These are phyloP conservation scores for Taphrina sp. DNA, from an alignment of 1,139 yeast genomes.

Conservation along the genomic window DNA sequence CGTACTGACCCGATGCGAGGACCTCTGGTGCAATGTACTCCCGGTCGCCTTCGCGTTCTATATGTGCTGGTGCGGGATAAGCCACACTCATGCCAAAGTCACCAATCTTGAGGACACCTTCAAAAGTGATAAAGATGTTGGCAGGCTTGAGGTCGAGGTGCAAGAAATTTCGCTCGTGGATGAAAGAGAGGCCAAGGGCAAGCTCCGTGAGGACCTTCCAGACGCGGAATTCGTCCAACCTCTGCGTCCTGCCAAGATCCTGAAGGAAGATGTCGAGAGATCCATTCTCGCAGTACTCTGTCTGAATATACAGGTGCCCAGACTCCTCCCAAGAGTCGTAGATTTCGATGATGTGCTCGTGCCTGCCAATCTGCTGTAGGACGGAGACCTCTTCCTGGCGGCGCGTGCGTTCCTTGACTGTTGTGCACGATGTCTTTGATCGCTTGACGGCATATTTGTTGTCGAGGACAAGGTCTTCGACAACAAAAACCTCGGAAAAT, in stretches of 20 bases:
- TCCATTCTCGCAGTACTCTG: constrained; percentile 94
- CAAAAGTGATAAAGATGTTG: constrained; percentile 87
- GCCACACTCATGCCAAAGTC: constrained; percentile 77
- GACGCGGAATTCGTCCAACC: constrained; percentile 89
- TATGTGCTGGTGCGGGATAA: constrained; percentile 50
- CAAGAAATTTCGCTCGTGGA: constrained; percentile 71
- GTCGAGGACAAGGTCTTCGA: constrained; percentile 49
- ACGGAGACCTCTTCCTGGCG: constrained; percentile 60
- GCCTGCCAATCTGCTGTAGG: constrained; percentile 60
- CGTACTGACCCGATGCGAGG: constrained; percentile 74
- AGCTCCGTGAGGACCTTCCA: constrained; percentile 93
- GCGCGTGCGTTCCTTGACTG: constrained; percentile 54
- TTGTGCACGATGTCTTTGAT: constrained; percentile 58
- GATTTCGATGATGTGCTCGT: constrained; percentile 73
- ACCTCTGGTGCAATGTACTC: constrained; percentile 98
- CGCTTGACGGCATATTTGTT: constrained; percentile 75
- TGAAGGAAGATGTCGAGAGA: constrained; percentile 75
- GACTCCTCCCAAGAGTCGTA: constrained; percentile 83
- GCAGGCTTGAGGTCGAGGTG: constrained; percentile 95
- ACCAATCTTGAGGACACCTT: constrained; percentile 83
- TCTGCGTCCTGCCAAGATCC: constrained; percentile 73
- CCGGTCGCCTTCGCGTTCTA: constrained; percentile 95
- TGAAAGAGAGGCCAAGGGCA: constrained; percentile 70
- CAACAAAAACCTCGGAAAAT: constrained; percentile 83
- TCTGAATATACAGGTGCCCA: constrained; percentile 81